A percentile compares a stretch with the other conserved stretches of the same genome.
Evolutionary conservation across 2,329 filamentous ascomycete species (phyloP).

Genomic region (Ophiocordyceps robertsii): DNA sequence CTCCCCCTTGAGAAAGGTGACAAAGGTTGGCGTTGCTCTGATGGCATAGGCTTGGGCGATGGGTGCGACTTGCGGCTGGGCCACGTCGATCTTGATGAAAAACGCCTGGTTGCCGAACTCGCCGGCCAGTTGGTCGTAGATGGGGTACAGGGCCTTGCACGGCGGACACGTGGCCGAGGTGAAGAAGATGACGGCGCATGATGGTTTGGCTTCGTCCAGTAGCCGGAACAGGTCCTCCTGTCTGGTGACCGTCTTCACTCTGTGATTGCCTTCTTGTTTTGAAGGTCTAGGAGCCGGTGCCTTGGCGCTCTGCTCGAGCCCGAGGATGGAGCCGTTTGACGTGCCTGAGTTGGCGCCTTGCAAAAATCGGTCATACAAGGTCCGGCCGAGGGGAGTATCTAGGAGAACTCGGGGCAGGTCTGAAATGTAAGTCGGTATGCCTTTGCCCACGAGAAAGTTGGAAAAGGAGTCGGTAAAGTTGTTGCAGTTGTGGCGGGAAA

Average conservation of each 20-base stretch:
- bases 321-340: slow-evolving; percentile 37
- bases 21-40: slow-evolving; percentile 73
- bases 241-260: slow-evolving; percentile 47
- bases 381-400: slow-evolving; percentile 74
- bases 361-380: slow-evolving; percentile 61
- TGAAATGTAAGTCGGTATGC: slow-evolving; percentile 77
- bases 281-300: slow-evolving; percentile 3
- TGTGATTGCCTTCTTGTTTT: slow-evolving; percentile 3
- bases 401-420: slow-evolving; percentile 77
- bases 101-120: slow-evolving; percentile 55
- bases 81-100: slow-evolving; percentile 75
- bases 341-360: slow-evolving; percentile 36
- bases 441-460: slow-evolving; percentile 77
- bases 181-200: slow-evolving; percentile 79
- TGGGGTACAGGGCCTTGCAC: slow-evolving; percentile 70
- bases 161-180: slow-evolving; percentile 78
- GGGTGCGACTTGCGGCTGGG: slow-evolving; percentile 46
- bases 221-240: slow-evolving; percentile 14
- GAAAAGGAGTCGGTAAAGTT: slow-evolving; percentile 91
- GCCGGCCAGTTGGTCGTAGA: slow-evolving; percentile 67
- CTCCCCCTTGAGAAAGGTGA: slow-evolving; percentile 66
- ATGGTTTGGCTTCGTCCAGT: slow-evolving; percentile 44
- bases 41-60: slow-evolving; percentile 54
- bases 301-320: slow-evolving; percentile 29
- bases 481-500: slow-evolving; percentile 91